Evolutionary conservation across 2,329 filamentous ascomycete genomes (phyloP), one percentile per base, ranked within the genome.

Genomic region (Cercospora berteroae): DNA sequence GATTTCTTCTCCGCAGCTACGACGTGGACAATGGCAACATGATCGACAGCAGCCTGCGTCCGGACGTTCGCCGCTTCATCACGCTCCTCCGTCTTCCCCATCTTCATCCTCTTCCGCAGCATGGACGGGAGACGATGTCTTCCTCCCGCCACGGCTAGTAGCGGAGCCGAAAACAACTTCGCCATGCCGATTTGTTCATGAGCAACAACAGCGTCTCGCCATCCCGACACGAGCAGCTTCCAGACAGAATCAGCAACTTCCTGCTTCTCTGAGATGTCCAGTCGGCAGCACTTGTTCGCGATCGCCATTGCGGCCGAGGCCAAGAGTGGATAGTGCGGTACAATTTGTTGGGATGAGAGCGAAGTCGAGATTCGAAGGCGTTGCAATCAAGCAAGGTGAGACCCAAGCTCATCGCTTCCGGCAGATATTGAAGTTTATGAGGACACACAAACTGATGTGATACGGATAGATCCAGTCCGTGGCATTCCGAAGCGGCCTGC

Each of bases 51-150:
- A 50, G 44, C 44, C 12, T 16, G 6, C 44, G 4, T 10, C 20
- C 1, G 20, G 10, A 16, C 4, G 10, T 7, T 5, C 2, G 5
- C 44, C 2, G 5, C 44, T 50, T 23, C 20, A 23, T 13, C 12
- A 7, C 44, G 18, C 44, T 23, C 18, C 10, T 23, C n/a, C 44
- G 0, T 50, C 44, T 13, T 50, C 44, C 12, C 9, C 44, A 1
- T 50, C 44, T 6, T 13, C 55, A 2, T 66, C 52, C 1, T 73
- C 70, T 13, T 72, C 71, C 10, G 73, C 72, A 10, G 63, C 62
- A 5, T 74, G 72, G 72, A 73, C 72, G 0, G 72, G 66, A 33
- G 73, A 74, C 44, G 73, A 74, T 3, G 44, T 68, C 8, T 74
- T 73, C 63, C 58, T 64, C 16, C 60, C 18, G 25, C 10, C 18